Evolutionary conservation across 306 rosid species (phyloP).

Genomic region (Astragalus membranaceus): DNA sequence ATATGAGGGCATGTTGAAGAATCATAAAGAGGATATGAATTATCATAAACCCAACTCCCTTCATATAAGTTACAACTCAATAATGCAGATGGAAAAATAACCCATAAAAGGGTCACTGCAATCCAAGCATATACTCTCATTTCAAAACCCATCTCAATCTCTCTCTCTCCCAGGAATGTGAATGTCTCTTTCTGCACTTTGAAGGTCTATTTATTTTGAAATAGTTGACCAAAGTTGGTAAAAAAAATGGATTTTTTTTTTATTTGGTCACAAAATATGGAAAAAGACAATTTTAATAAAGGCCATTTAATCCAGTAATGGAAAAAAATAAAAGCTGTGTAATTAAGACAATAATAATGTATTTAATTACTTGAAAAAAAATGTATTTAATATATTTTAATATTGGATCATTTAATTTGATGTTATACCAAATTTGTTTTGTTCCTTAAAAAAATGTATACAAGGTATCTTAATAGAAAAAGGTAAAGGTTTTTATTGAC

Average conservation of each 20-base stretch:
- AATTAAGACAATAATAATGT: too few species aligned
- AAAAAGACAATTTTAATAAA: too few species aligned
- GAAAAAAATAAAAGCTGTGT: too few species aligned
- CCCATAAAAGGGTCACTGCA: neutral
- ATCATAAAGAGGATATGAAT: conserved; percentile 50
- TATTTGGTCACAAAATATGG: too few species aligned
- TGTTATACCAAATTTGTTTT: neutral
- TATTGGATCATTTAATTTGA: neutral
- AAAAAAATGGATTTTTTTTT: neutral
- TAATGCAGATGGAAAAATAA: neutral
- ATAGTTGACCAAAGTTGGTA: neutral
- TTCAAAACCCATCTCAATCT: neutral
- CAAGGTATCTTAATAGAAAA: neutral
- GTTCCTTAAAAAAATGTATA: neutral
- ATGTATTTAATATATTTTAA: too few species aligned
- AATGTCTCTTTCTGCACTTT: neutral
- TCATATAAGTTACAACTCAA: conserved; percentile 36
- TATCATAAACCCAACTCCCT: conserved; percentile 54
- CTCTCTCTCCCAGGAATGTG: neutral
- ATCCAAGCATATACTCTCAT: neutral
- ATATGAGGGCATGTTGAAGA: conserved; percentile 46
- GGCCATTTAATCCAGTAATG: too few species aligned
- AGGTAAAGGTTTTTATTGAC: neutral
- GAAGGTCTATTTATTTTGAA: neutral
- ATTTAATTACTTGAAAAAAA: too few species aligned